Percentiles rank a stretch among this genome's conserved stretches.
Conservation (phyloP, 2,329 filamentous ascomycete genomes). For the Colletotrichum liriopes region DNA sequence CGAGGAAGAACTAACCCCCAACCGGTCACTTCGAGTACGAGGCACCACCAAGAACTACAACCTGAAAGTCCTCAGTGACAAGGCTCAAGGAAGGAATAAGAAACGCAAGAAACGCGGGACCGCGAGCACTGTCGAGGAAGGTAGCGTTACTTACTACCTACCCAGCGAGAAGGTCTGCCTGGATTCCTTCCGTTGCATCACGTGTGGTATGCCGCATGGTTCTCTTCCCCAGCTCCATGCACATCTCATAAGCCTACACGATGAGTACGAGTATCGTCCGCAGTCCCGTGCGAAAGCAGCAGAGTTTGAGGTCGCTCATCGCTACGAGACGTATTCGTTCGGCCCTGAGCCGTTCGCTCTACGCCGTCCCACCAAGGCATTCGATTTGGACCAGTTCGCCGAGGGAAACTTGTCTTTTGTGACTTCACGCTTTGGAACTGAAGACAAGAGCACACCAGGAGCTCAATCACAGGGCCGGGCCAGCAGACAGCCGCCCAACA, state of each 20-base stretch:
- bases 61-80: conserved; percentile 71
- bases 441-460: conserved; percentile 36
- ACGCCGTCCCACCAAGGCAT: conserved; percentile 58
- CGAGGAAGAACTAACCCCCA: conserved; percentile 66
- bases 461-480: conserved; percentile 22
- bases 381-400: conserved; percentile 62
- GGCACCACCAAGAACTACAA: conserved; percentile 69
- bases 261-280: conserved; percentile 61
- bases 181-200: conserved; percentile 66
- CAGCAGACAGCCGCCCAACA: conserved; percentile 22
- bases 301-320: conserved; percentile 58
- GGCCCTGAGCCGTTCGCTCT: conserved; percentile 60
- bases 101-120: conserved; percentile 57
- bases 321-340: conserved; percentile 48
- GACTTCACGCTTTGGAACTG: conserved; percentile 58
- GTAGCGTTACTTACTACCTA: conserved; percentile 62
- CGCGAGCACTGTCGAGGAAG: conserved; percentile 52
- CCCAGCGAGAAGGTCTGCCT: conserved; percentile 62
- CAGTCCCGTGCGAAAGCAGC: conserved; percentile 52
- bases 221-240: conserved; percentile 64
- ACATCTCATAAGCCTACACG: conserved; percentile 64
- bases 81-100: conserved; percentile 68
- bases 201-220: conserved; percentile 64
- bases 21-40: conserved; percentile 65
- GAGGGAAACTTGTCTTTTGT: conserved; percentile 64